Conservation (phyloP, 1,284 basidiomycete species). For the Peniophora sp. region DNA sequence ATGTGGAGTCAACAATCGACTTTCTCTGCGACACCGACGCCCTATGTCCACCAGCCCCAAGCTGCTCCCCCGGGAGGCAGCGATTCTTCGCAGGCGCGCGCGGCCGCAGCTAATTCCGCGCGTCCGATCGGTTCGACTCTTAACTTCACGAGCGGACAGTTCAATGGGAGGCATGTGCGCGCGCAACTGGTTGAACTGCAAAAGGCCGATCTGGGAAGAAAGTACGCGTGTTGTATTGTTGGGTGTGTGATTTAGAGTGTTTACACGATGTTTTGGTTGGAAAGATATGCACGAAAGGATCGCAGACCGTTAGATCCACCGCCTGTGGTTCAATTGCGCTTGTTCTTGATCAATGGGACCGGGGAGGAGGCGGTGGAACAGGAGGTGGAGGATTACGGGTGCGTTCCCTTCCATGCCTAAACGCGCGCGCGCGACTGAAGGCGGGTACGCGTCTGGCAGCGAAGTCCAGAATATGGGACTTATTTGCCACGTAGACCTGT, state of each 20-base stretch:
- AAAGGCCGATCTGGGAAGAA: slow-evolving; percentile 57
- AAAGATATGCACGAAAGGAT: slow-evolving; percentile 31
- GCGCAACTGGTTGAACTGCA: slow-evolving; percentile 55
- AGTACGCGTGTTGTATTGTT: slow-evolving; percentile 29
- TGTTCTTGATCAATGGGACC: slow-evolving; percentile 19
- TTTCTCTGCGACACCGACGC: no score
- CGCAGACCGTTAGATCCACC: slow-evolving; percentile 35
- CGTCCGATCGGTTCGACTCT: slow-evolving; percentile 34
- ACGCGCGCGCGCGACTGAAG: background rate
- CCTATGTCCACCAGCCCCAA: no score
- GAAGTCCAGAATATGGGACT: slow-evolving; percentile 42
- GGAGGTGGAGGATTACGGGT: slow-evolving; percentile 32
- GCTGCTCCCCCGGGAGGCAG: no score
- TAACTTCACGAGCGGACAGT: slow-evolving; percentile 49
- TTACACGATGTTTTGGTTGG: background rate
- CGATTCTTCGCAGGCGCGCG: no score
- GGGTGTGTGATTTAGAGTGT: background rate
- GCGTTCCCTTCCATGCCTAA: slow-evolving; percentile 9
- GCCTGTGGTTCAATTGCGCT: slow-evolving; percentile 28
- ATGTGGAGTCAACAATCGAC: no score
- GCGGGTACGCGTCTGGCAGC: slow-evolving; percentile 18
- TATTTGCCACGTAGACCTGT: slow-evolving; percentile 60
- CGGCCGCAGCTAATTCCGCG: background rate
- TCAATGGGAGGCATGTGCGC: slow-evolving; percentile 47
- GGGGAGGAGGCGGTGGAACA: slow-evolving; percentile 21